Conservation (phyloP, 1,284 basidiomycete species). For the Pseudozyma hubeiensis region DNA sequence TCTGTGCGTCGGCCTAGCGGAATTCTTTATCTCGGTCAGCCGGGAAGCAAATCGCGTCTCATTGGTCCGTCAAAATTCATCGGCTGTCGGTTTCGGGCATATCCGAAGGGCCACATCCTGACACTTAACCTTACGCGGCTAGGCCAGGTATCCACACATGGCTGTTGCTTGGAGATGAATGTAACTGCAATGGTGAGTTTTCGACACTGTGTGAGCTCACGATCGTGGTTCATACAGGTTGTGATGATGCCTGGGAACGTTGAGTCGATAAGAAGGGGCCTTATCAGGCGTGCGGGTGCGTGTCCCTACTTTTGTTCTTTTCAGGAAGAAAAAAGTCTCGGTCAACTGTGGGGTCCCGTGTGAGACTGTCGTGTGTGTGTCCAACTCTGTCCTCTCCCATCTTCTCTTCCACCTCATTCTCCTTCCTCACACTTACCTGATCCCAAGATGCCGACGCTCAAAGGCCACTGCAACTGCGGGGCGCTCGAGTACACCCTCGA, state of each 20-base stretch:
- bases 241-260: too few species aligned
- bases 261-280: not conserved
- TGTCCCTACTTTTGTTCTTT: not conserved
- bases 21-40: not conserved
- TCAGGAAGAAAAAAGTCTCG: not conserved
- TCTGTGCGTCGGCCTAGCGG: too few species aligned
- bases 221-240: too few species aligned
- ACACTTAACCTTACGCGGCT: not conserved
- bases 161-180: too few species aligned
- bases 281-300: not conserved
- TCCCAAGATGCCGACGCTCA: slow-evolving; percentile 25
- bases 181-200: too few species aligned
- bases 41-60: not conserved
- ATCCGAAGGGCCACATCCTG: not conserved
- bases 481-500: slow-evolving; percentile 37
- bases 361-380: slow-evolving; percentile 8
- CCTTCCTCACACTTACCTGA: not conserved
- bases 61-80: not conserved
- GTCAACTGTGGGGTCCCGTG: not conserved
- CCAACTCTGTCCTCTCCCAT: not conserved
- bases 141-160: too few species aligned
- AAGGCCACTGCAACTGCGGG: slow-evolving; percentile 53
- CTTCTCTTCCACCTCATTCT: slow-evolving; percentile 3
- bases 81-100: not conserved
- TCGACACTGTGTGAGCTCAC: too few species aligned